phyloP scores from a whole-genome alignment of 257 asterid species.

The Haberlea rhodopensis region DNA sequence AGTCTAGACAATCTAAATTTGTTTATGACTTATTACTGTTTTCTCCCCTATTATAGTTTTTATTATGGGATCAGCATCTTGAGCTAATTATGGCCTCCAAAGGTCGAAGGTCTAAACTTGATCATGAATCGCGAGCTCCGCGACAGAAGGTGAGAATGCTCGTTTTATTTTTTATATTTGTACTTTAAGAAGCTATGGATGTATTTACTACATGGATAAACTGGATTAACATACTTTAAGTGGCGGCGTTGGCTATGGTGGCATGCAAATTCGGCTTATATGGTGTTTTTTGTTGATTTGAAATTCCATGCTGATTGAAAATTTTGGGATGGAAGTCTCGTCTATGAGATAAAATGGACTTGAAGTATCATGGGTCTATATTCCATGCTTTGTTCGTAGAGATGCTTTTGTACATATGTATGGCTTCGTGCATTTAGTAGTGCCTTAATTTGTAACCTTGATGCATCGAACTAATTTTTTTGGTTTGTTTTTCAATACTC shows the following conservation, averaged over 20 bases:
- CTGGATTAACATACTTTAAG: conserved; percentile 1
- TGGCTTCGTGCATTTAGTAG: conserved; percentile 1
- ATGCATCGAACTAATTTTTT: background rate
- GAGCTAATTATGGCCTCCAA: conserved; percentile 85
- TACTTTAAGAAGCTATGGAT: conserved; percentile 12
- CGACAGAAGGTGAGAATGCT: conserved; percentile 71
- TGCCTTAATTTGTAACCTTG: background rate
- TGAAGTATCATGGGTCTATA: conserved; percentile 15
- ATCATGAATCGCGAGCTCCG: conserved; percentile 87
- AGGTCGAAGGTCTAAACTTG: conserved; percentile 93
- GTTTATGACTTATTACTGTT: conserved; percentile 14
- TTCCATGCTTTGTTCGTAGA: conserved; percentile 7
- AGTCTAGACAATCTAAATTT: conserved; percentile 9
- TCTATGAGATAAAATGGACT: conserved; percentile 12
- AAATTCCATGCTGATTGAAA: background rate
- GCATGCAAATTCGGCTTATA: conserved; percentile 10
- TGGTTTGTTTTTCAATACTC: too few species aligned
- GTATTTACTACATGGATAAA: conserved; percentile 5
- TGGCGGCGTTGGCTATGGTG: conserved; percentile 1
- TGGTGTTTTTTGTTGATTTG: conserved; percentile 16
- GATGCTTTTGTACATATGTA: background rate
- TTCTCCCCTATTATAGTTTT: conserved; percentile 30
- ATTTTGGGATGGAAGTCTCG: conserved; percentile 3
- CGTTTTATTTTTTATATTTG: conserved; percentile 19
- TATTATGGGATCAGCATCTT: conserved; percentile 46